These are phyloP conservation scores for Clonostachys rosea DNA, from an alignment of 2,329 filamentous ascomycete species.

Conservation along the genomic window DNA sequence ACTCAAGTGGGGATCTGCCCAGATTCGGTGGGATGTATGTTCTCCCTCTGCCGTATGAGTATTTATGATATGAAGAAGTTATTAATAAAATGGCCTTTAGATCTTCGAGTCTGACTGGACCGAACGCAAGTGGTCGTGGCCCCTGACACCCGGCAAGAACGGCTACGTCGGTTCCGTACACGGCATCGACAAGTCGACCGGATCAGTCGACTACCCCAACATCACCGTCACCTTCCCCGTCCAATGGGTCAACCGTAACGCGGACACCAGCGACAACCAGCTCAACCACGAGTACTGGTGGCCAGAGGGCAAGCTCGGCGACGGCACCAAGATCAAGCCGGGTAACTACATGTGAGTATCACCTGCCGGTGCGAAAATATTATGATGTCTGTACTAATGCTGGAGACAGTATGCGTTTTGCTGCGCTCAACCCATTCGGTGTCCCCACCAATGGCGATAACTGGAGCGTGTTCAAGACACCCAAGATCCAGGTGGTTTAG, in stretches of 20 bases:
- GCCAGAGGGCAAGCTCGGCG: constrained; percentile 1
- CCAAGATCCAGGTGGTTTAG: background rate
- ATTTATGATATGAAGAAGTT: too few species aligned
- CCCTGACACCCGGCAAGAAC: constrained; percentile 19
- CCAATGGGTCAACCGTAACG: background rate
- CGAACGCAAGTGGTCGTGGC: constrained; percentile 23
- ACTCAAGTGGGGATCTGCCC: constrained; percentile 12
- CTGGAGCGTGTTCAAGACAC: constrained; percentile 12
- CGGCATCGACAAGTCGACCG: constrained; percentile 3
- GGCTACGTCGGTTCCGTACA: constrained; percentile 1
- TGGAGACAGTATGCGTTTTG: constrained; percentile 10
- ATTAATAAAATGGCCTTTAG: too few species aligned
- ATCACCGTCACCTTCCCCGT: constrained; percentile 1
- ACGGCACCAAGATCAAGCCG: constrained; percentile 1
- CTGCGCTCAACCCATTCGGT: constrained; percentile 16
- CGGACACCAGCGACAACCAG: background rate
- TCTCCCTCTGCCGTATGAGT: too few species aligned
- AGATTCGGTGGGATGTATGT: constrained; percentile 10
- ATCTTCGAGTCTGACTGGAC: constrained; percentile 20
- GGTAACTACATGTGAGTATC: constrained; percentile 5
- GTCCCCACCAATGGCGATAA: constrained; percentile 6
- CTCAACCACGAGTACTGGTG: background rate
- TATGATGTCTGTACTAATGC: constrained; percentile 3
- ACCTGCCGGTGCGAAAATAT: constrained; percentile 7
- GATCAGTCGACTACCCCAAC: constrained; percentile 1